phyloP scores from a whole-genome alignment of 768 basidiomycete species.

The Xanthoconium purpureum region DNA sequence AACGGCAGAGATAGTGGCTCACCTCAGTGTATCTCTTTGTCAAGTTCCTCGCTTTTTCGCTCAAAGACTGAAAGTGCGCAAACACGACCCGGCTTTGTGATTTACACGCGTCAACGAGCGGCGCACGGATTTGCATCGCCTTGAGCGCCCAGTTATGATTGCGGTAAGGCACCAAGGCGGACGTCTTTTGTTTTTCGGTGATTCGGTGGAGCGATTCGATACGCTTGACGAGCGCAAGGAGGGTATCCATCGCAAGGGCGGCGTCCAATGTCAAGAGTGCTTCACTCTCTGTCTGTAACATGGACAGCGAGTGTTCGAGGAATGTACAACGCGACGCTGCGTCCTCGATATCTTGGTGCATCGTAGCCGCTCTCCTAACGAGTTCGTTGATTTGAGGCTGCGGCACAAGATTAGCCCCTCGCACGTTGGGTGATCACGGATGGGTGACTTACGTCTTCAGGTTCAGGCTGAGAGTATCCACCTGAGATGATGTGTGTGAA shows the following conservation, averaged over 20 bases:
- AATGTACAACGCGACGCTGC: neutral
- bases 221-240: neutral
- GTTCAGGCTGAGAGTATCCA: neutral
- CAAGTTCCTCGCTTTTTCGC: slow-evolving; percentile 8
- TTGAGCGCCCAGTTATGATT: slow-evolving; percentile 1
- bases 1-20: neutral
- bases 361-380: neutral
- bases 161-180: neutral
- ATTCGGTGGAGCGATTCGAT: slow-evolving; percentile 8
- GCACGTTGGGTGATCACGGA: too few relatives aligned
- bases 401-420: neutral
- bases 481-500: neutral
- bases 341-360: slow-evolving; percentile 7
- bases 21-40: slow-evolving; percentile 8
- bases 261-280: slow-evolving; percentile 1
- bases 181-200: neutral
- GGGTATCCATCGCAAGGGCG: slow-evolving; percentile 4
- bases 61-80: slow-evolving; percentile 3
- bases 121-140: neutral
- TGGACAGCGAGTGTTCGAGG: neutral
- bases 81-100: slow-evolving; percentile 6
- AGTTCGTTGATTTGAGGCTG: slow-evolving; percentile 2
- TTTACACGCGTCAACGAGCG: slow-evolving; percentile 3
- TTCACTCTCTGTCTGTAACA: slow-evolving; percentile 1
- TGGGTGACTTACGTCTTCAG: neutral